phyloP scores from a whole-genome alignment of 495 filamentous ascomycete genomes.

The Podospora comata region DNA sequence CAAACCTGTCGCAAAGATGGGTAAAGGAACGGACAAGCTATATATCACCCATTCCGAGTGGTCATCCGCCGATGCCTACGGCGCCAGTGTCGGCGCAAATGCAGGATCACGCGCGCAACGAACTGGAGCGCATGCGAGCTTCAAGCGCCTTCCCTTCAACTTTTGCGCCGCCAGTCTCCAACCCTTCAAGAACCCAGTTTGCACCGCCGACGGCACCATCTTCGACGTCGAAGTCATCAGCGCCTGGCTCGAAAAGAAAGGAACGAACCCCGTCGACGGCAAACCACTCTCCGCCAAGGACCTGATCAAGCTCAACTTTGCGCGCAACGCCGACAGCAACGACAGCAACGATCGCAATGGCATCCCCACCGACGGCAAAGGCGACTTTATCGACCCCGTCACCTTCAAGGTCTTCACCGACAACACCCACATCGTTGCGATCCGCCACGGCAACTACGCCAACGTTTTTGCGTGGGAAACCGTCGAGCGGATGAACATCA shows the following conservation, averaged over 20 bases:
- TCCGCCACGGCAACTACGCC: constrained; percentile 70
- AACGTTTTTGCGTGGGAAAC: constrained; percentile 98
- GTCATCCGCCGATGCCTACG: constrained; percentile 84
- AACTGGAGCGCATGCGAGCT: constrained; percentile 60
- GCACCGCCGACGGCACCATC: constrained; percentile 71
- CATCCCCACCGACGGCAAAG: constrained; percentile 46
- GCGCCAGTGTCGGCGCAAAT: constrained; percentile 69
- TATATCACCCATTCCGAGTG: constrained; percentile 97
- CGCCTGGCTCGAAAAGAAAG: constrained; percentile 89
- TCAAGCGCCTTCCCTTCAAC: constrained; percentile 93
- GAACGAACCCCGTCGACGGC: constrained; percentile 85
- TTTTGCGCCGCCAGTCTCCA: constrained; percentile 95
- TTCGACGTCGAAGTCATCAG: constrained; percentile 86
- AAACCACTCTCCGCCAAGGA: constrained; percentile 72
- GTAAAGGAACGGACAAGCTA: constrained; percentile 65
- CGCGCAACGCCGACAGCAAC: constrained; percentile 76
- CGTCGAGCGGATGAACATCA: constrained; percentile 90
- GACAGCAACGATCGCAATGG: constrained; percentile 37
- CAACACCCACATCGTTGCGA: constrained; percentile 92
- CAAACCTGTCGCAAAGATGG: constrained; percentile 32
- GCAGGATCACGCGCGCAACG: constrained; percentile 52
- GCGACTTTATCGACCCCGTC: constrained; percentile 92
- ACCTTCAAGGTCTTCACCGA: constrained; percentile 97
- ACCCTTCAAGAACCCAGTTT: constrained; percentile 83
- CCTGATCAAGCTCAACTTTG: constrained; percentile 85